Base-by-base conservation (phyloP, 192 early-diverging fungal genomes). In the Obelidium mucronatum region DNA sequence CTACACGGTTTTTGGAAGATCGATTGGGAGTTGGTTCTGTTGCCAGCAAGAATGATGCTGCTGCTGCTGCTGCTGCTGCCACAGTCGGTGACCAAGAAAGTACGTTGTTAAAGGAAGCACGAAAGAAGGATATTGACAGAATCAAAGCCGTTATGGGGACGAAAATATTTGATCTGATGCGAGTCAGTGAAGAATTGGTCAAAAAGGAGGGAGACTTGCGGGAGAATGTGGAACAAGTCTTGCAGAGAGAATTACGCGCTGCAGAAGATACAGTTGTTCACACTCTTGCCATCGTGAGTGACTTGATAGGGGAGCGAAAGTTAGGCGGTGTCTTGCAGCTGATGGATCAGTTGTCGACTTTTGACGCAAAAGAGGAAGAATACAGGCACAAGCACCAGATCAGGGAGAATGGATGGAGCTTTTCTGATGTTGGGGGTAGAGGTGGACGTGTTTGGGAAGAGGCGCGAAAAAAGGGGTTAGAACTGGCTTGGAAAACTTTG, bases 81-180 rank as follows among this genome's bases (percentile, higher is more conserved):
- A 54, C 31, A 6, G 13, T 19, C 15, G 6, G 15, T n/a, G 73
- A 40, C 2, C 24, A n/a, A 11, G 31, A 51, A 30, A 24, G 30
- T 22, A 19, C 26, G 4, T 24, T 36, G 4, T 17, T 37, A 24
- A 35, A 24, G 30, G 31, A 19, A 4, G 17, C 5, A 6, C 28
- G 17, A 6, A 19, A 24, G 19, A 11, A 37, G 3, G 74, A 76
- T 24, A n/a, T n/a, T 2, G 19, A 6, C 26, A 26, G 26, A 17
- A 76, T 76, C n/a, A 24, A 56, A 34, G 19, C 17, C 15, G n/a
- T 40, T 8, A 52, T 67, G 19, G 74, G 74, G 11, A 76, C 74
- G 6, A 66, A 44, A 40, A 44, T 76, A 15, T 76, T 67, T 65
- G 74, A 76, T 36, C 31, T 76, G 30, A 8, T 76, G 35, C n/a